phyloP scores from a whole-genome alignment of 768 basidiomycete species.

The Tricholoma saponaceum region DNA sequence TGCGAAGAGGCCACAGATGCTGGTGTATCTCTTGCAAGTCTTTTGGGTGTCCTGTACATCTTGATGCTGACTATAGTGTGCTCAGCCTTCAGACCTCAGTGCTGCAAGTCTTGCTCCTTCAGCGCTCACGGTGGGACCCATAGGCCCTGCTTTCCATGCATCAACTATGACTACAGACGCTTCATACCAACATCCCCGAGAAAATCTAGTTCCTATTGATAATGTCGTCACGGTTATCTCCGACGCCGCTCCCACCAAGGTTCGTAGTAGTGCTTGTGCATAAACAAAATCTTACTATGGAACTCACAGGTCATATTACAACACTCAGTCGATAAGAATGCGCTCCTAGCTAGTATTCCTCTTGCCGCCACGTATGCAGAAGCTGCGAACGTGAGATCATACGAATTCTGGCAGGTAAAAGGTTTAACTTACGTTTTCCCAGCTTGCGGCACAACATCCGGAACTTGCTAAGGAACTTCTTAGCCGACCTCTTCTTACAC shows the following conservation, averaged over 20 bases:
- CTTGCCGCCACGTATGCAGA: slow-evolving; percentile 33
- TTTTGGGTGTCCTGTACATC: neutral
- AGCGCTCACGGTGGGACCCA: neutral
- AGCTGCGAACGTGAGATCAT: slow-evolving; percentile 33
- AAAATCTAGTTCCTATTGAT: neutral
- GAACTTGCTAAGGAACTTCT: slow-evolving; percentile 31
- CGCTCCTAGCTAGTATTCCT: slow-evolving; percentile 12
- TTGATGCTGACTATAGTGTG: no score
- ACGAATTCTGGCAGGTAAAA: neutral
- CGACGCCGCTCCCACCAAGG: neutral
- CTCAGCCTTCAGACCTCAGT: neutral
- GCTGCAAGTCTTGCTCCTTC: neutral
- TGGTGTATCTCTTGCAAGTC: neutral
- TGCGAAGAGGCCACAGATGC: neutral
- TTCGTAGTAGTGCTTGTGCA: neutral
- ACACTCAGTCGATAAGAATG: neutral
- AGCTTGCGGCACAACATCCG: slow-evolving; percentile 32
- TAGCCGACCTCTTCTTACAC: slow-evolving; percentile 21
- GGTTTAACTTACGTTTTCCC: neutral
- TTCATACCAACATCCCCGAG: neutral
- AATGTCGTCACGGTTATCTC: neutral
- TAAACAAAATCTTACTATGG: neutral
- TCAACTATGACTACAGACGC: neutral
- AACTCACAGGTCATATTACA: neutral
- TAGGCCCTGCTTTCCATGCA: neutral